Evolutionary conservation across 2,329 filamentous ascomycete genomes (phyloP), one percentile per base, ranked within the genome.

Genomic region (Aspergillus ustus): DNA sequence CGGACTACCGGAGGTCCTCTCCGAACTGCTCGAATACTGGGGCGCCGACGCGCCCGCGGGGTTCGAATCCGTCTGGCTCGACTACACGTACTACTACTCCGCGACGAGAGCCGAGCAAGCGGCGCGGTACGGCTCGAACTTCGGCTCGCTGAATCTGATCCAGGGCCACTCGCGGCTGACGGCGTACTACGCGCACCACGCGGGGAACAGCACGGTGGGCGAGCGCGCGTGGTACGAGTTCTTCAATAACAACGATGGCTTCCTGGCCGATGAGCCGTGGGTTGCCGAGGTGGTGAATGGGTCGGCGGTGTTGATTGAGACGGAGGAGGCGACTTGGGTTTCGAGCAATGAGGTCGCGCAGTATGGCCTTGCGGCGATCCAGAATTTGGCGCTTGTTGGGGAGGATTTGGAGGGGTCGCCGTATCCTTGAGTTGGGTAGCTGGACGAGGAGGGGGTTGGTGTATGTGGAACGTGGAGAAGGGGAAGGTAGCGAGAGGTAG

Each of bases 101-200:
- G 85, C 84, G 0, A 67, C 77, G 0, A 71, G 73, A 0, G 79
- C 74, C 0, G 84, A 87, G 72, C 85, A 88, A 70, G 71, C 67
- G 2, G 78, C 80, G 1, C 79, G 84, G 0, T 88, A 87, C 63
- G 85, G 85, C 7, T 69, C 70, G 1, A 72, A 73, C 51, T 87
- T 84, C 60, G 74, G 81, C n/a, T 78, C 63, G 3, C 62, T 82
- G 4, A 84, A 73, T 51, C 72, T 88, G 52, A 75, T 77, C 52
- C 86, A 88, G 67, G 85, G 82, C 0, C 86, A 88, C 68, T 87
- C 85, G 1, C 80, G 85, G 2, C 75, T 88, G 7, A 83, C 85
- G 1, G 86, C 85, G 0, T 87, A 84, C 65, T 82, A 79, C 2
- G 83, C 84, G 0, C 69, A 72, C 22, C 73, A 78, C 58, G 69